phyloP scores from a whole-genome alignment of 2,329 filamentous ascomycete species.

The Colletotrichum lindemuthianum region DNA sequence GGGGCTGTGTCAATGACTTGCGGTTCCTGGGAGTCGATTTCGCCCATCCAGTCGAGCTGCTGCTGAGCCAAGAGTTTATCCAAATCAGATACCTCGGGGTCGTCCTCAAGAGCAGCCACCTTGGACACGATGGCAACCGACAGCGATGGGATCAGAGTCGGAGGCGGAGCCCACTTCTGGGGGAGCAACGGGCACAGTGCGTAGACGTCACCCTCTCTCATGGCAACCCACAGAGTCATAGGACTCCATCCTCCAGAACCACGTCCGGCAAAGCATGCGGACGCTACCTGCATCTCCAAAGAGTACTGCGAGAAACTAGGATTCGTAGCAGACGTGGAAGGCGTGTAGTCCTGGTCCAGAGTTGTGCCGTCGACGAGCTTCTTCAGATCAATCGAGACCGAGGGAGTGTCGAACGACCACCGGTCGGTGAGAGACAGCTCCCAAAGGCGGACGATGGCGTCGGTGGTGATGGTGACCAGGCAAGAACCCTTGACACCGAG shows the following conservation, averaged over 20 bases:
- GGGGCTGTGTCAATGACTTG: constrained; percentile 59
- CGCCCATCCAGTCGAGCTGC: constrained; percentile 74
- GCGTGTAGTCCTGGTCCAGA: constrained; percentile 83
- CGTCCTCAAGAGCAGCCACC: constrained; percentile 69
- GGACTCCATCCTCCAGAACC: constrained; percentile 87
- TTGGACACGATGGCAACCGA: constrained; percentile 85
- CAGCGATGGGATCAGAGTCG: constrained; percentile 81
- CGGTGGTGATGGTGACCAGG: constrained; percentile 87
- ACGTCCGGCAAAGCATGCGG: constrained; percentile 79
- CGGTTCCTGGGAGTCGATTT: constrained; percentile 71
- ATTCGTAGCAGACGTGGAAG: constrained; percentile 77
- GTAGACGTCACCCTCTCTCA: constrained; percentile 92
- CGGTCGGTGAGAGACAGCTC: constrained; percentile 85
- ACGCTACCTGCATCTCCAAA: constrained; percentile 93
- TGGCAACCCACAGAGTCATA: constrained; percentile 98
- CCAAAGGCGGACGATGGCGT: constrained; percentile 91
- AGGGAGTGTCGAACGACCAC: constrained; percentile 86
- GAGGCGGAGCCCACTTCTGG: constrained; percentile 82
- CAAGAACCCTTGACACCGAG: constrained; percentile 84
- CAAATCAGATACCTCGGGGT: constrained; percentile 61
- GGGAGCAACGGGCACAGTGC: constrained; percentile 91
- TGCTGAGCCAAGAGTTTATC: constrained; percentile 70
- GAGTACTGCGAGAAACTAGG: constrained; percentile 89
- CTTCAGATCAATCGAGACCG: constrained; percentile 86
- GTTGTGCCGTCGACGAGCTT: constrained; percentile 88